Base-by-base conservation (phyloP, 352 stramenopile genomes). In the Phytophthora kernoviae region DNA sequence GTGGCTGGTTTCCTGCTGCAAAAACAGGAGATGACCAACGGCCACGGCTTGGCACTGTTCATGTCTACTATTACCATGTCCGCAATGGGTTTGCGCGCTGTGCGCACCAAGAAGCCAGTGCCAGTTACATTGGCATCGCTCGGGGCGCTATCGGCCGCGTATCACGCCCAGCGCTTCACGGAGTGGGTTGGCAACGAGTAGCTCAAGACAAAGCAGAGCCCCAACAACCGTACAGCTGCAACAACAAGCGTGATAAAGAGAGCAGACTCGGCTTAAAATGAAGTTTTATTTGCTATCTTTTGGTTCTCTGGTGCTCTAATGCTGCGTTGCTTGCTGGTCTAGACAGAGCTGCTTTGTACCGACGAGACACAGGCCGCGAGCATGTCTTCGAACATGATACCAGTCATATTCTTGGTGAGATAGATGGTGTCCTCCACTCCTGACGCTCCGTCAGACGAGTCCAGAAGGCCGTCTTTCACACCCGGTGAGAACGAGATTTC, bases 371-470 rank as follows among this genome's bases (percentile, higher is more conserved):
- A 95, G 6, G 86, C 81, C 7, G 84, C 86, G 14, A 95, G 69
- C 86, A 95, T 93, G 65, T 95, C 86, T 64, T 95, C 86, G 43
- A 95, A 93, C 84, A 95, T 93, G 52, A 91, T 79, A 27, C 82
- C 86, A 1, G 80, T 90, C 86, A 95, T 93, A 67, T 90, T 83
- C 49, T 84, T 87, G 33, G 86, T 95, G 33, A 95, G 68, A 58
- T 92, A 93, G 39, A 95, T 88, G 40, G 79, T 82, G 45, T 93
- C 82, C 18, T 84, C 80, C 12, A 90, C 75, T 36, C 62, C 58
- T n/a, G 63, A 55, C 0, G 51, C 49, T n/a, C 62, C 66, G 12
- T 21, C 36, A 1, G 54, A 53, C 1, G 43, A 54, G 26, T 53
- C 36, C 1, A 40, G 18, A 20, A 85, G 41, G 15, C 78, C 68